Evolutionary conservation across 768 basidiomycete genomes (phyloP).

Genomic region (Lactarius tabidus): DNA sequence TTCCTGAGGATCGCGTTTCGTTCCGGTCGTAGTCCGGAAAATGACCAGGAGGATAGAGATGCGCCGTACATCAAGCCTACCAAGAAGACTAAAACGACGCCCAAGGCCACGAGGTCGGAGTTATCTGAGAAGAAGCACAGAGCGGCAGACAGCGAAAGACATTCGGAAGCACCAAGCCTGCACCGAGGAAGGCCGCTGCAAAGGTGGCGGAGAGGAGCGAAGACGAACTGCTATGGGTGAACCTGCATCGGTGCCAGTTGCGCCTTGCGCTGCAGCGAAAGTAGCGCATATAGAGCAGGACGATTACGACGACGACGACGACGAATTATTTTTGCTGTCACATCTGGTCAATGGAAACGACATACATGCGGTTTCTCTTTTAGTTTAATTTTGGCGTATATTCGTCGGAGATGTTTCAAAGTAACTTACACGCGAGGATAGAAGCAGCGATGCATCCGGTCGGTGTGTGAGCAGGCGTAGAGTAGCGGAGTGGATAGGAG

Average conservation of each 20-base stretch:
- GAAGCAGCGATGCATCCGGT: too few species aligned
- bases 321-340: background rate
- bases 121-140: conserved; percentile 49
- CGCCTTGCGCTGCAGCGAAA: conserved; percentile 45
- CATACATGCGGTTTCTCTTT: background rate
- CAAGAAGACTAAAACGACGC: conserved; percentile 47
- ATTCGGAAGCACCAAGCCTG: conserved; percentile 51
- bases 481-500: too few species aligned
- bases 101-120: conserved; percentile 42
- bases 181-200: conserved; percentile 18
- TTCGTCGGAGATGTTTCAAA: conserved; percentile 3
- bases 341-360: too few species aligned
- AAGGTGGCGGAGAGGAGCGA: conserved; percentile 38
- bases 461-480: too few species aligned
- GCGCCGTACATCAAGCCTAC: conserved; percentile 42
- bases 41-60: conserved; percentile 4
- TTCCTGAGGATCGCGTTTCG: background rate
- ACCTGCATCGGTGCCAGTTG: conserved; percentile 36
- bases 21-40: conserved; percentile 7
- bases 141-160: conserved; percentile 41
- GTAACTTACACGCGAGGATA: background rate
- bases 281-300: conserved; percentile 41
- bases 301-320: conserved; percentile 43
- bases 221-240: conserved; percentile 44
- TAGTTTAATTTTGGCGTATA: background rate